Evolutionary conservation across 768 basidiomycete genomes (phyloP), one percentile per base, ranked within the genome.

Genomic region (Russula emetica): DNA sequence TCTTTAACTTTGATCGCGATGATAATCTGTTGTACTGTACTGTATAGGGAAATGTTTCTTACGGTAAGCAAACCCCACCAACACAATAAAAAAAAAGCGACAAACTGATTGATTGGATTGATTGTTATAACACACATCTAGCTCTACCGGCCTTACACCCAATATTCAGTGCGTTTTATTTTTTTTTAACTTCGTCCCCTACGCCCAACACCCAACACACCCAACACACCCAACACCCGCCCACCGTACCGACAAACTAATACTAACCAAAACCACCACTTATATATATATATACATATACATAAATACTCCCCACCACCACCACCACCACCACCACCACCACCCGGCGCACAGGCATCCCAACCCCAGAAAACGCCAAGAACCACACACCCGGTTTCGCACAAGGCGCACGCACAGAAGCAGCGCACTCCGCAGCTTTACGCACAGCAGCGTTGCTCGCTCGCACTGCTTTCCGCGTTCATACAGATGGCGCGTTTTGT

Each of bases 361-460:
- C 66, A 2, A 55, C 60, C 5, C 51, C 38, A 11, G 47, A 52
- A 28, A 32, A 49, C 45, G 68, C 62, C 0, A 53, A 58, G 51
- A 67, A 67, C 42, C 68, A 69, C 60, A 67, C 68, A 2, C 55
- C 49, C 1, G 68, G 57, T 7, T 69, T 69, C 53, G 59, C 68
- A 2, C 49, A 32, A n/a, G 68, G 60, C 13, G 66, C 68, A 24
- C 60, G 60, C 40, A 59, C 66, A 20, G 59, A 53, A 26, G 62
- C 40, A 30, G 66, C 68, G 1, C 68, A 69, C 36, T 22, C 32
- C n/a, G 62, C 66, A 18, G 62, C 66, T 5, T 28, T 67, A 34
- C 66, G 57, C 47, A 53, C 40, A 24, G 60, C 66, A 2, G 50
- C 57, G n/a, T 36, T 63, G 13, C 68, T 69, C 52, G 66, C 68